Evolutionary conservation across 2,329 filamentous ascomycete genomes (phyloP), one percentile per base, ranked within the genome.

Genomic region (Parastagonospora nodorum): DNA sequence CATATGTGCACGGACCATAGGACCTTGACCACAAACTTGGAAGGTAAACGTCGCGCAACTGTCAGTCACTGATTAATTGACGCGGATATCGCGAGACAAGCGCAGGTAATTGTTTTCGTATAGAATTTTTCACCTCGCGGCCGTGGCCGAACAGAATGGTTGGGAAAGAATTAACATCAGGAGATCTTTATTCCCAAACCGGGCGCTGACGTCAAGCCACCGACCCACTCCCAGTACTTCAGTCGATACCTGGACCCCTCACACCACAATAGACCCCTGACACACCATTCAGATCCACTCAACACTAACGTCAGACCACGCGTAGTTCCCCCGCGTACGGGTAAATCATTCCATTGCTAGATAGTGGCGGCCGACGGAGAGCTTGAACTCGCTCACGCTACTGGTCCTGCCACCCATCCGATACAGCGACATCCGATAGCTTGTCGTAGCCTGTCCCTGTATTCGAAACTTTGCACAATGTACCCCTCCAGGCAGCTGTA

Each of bases 381-480:
- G 19, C 19, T 24, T 24, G 19, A 24, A 24, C 19, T 24, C 35
- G 51, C 51, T 58, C 55, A 61, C 53, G 57, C 57, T 60, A 59
- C 45, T 35, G 39, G 41, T 40, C 45, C 54, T 61, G 57, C 64
- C 65, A 58, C 63, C 55, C 45, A 63, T 52, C 66, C 66, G 67
- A 67, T 51, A 55, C 63, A 64, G 55, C 64, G 64, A 67, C 60
- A 69, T 72, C 67, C 66, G 67, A 68, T 58, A 56, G 52, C 30
- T 50, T 57, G 51, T 50, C 43, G 19, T 42, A 24, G n/a, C 33
- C 9, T 36, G 33, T 16, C 11, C n/a, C 14, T n/a, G 33, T 36
- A 36, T 31, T 24, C 19, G 19, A 24, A 24, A 24, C 19, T 3
- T 3, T 24, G 19, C 5, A 24, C 32, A 28, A 32, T 43, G 48